phyloP scores from a whole-genome alignment of 345 rosid species.

The Gynandropsis gynandra region DNA sequence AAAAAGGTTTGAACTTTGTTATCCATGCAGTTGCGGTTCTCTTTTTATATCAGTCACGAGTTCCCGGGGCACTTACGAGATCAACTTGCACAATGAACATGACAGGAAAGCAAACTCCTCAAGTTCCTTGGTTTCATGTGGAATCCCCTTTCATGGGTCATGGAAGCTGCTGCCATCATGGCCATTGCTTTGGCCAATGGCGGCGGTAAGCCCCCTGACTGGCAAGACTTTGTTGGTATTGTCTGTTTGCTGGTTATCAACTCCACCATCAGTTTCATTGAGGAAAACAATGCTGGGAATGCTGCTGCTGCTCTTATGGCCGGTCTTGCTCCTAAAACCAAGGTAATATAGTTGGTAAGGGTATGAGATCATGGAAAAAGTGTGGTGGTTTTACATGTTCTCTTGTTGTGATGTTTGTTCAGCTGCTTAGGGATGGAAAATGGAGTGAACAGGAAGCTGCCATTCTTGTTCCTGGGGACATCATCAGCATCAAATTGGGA shows the following conservation, averaged over 20 bases:
- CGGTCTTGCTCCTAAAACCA: conserved; percentile 93
- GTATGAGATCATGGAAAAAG: neutral
- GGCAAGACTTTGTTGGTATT: conserved; percentile 94
- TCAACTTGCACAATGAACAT: neutral
- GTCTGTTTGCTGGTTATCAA: conserved; percentile 66
- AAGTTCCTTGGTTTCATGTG: conserved; percentile 93
- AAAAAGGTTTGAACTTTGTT: conserved; percentile 41
- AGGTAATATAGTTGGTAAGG: conserved; percentile 32
- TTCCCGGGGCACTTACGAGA: neutral
- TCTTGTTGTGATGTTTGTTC: conserved; percentile 2
- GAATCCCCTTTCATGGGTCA: conserved; percentile 91
- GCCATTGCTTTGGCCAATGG: conserved; percentile 87
- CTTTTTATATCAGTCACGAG: conserved; percentile 7
- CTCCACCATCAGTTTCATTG: conserved; percentile 87
- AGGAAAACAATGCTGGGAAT: conserved; percentile 89
- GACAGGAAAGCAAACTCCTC: conserved; percentile 65
- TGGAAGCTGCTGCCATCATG: conserved; percentile 91
- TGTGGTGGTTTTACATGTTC: neutral
- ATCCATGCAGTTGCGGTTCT: neutral
- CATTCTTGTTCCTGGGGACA: conserved; percentile 80
- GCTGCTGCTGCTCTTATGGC: conserved; percentile 97
- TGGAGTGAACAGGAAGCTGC: conserved; percentile 80
- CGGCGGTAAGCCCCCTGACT: conserved; percentile 61
- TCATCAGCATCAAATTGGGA: conserved; percentile 78
- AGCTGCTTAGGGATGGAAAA: conserved; percentile 77